Evolutionary conservation across 768 basidiomycete species (phyloP), one percentile per base, ranked within the genome.

Genomic region (Boletus coccyginus): DNA sequence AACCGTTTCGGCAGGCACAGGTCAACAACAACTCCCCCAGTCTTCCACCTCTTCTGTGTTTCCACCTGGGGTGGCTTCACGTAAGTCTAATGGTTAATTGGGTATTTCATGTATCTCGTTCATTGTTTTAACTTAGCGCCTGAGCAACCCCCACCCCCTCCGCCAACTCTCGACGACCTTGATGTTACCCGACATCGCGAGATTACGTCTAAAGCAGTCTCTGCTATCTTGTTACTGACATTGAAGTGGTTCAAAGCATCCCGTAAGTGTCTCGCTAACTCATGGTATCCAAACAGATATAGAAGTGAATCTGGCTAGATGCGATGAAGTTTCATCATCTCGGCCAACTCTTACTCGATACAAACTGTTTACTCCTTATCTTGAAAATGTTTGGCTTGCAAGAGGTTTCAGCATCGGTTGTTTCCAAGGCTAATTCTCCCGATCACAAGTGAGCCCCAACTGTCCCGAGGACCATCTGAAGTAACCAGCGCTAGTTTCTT

Each of bases 201-300:
- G 73, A 95, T 99, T 62, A 97, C 92, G 0, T 93, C 92, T 12
- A 99, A 99, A 70, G 94, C 94, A 0, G 92, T 97, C 5, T 98
- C 97, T 14, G 96, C 94, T 1, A 97, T 98, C 55, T 72, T 99
- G 29, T 73, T 98, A 7, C 76, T 98, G 38, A 83, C 90, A 3
- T 71, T 99, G 62, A 97, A 98, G 70, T 99, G 97, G 97, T 96
- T 98, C 79, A 98, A 98, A 73, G 91, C 90, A 24, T 98, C 96
- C 49, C 97, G 96, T 98, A 62, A 71, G 94, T 80, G 11, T 46
- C 46, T 48, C 40, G 17, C 21, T 43, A 29, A 24, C 53, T 32
- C 46, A 45, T 29, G 13, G 21, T 35, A 45, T 17, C 9, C 8
- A 31, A 19, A 17, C 48, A 43, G 2, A 33, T 21, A 58, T 32